Conservation (phyloP, 129 eudicot species). For the Oenanthe sinensis region DNA sequence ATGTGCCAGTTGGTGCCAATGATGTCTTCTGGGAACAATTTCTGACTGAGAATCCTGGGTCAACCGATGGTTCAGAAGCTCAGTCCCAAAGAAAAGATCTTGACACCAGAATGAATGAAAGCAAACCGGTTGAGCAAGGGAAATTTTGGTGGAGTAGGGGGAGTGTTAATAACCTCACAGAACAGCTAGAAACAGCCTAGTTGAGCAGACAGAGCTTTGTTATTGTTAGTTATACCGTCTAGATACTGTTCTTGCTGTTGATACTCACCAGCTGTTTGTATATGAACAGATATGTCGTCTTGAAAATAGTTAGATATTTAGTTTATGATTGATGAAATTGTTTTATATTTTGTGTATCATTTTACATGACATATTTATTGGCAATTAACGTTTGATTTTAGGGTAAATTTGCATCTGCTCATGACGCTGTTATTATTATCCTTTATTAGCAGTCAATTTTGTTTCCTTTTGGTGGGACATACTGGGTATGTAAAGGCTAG, state of each 20-base stretch:
- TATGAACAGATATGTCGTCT: background rate
- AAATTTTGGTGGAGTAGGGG: constrained; percentile 50
- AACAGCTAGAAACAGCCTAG: constrained; percentile 71
- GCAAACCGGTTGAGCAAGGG: constrained; percentile 27
- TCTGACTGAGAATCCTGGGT: constrained; percentile 79
- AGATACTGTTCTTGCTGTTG: background rate
- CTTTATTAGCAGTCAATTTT: background rate
- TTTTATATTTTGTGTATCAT: background rate
- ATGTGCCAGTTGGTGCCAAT: constrained; percentile 46
- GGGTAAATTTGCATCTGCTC: background rate
- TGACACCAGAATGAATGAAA: constrained; percentile 29
- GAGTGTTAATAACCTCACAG: constrained; percentile 50
- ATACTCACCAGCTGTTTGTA: background rate
- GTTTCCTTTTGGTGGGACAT: background rate
- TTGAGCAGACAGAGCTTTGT: constrained; percentile 53
- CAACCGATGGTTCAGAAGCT: constrained; percentile 32
- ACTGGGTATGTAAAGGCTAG: background rate
- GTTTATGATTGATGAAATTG: background rate
- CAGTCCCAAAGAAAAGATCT: constrained; percentile 31
- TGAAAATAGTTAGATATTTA: background rate
- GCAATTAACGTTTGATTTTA: background rate
- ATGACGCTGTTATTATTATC: background rate
- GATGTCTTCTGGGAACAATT: constrained; percentile 93
- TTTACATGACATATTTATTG: background rate
- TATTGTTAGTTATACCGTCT: constrained; percentile 3